Conservation (phyloP, 1,284 basidiomycete genomes). For the Wallemia hederae region DNA sequence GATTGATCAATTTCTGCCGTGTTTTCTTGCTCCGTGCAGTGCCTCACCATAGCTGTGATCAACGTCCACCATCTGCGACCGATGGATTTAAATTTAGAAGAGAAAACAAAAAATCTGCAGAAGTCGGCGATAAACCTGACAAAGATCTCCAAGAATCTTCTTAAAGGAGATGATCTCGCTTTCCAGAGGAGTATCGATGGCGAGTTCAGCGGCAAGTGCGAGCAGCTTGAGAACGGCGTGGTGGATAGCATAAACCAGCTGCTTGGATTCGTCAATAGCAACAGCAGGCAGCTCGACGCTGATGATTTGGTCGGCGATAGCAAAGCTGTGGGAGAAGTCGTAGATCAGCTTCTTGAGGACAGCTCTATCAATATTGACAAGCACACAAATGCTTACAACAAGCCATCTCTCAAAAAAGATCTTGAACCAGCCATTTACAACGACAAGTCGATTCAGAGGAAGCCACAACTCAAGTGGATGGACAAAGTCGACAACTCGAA, state of each 20-base stretch:
- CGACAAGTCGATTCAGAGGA: neutral
- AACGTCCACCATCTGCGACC: too few relatives aligned
- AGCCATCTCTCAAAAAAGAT: neutral
- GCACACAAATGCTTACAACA: neutral
- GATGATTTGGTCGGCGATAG: neutral
- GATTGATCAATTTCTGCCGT: too few relatives aligned
- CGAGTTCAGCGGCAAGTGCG: neutral
- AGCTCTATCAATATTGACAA: neutral
- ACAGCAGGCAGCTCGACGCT: neutral
- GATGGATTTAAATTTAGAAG: neutral
- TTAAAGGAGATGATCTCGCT: neutral
- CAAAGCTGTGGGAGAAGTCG: neutral
- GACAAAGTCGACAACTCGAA: neutral
- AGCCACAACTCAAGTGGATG: neutral
- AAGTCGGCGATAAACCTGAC: neutral
- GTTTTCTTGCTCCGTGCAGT: too few relatives aligned
- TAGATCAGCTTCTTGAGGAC: neutral
- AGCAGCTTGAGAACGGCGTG: neutral
- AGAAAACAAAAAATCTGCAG: neutral
- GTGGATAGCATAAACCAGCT: neutral
- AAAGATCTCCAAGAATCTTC: neutral
- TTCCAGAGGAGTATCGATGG: neutral
- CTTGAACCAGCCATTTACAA: neutral
- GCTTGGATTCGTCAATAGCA: neutral
- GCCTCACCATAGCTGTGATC: too few relatives aligned